phyloP scores from a whole-genome alignment of 2,329 filamentous ascomycete genomes.

The Coniochaeta sp. region DNA sequence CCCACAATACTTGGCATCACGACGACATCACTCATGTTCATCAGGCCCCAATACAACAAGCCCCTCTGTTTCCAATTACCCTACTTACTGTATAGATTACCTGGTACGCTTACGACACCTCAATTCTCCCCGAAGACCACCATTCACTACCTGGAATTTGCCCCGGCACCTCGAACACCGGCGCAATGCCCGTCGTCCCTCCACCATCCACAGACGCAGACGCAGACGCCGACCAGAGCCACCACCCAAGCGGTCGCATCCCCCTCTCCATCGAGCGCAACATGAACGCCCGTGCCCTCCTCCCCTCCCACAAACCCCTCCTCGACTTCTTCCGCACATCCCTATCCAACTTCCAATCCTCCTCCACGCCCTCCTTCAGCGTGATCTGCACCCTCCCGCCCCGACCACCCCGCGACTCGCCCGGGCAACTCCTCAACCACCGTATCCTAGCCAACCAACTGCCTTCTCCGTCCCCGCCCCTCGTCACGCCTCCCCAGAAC shows the following conservation, averaged over 20 bases:
- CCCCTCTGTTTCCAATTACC: no score
- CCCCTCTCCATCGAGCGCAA: conserved; percentile 1
- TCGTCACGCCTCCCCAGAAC: conserved; percentile 11
- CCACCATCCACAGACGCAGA: neutral
- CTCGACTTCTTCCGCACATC: conserved; percentile 35
- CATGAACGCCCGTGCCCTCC: conserved; percentile 2
- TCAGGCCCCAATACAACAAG: neutral
- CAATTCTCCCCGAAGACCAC: no score
- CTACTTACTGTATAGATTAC: no score
- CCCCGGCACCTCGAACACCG: neutral
- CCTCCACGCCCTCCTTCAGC: conserved; percentile 31
- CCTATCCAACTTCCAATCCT: conserved; percentile 36
- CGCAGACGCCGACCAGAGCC: neutral
- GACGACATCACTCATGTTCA: neutral
- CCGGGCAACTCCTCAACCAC: neutral
- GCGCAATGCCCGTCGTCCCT: neutral
- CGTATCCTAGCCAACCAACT: conserved; percentile 1
- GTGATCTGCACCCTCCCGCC: conserved; percentile 35
- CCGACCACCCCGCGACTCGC: conserved; percentile 1
- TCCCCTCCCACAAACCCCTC: conserved; percentile 17
- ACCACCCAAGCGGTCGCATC: neutral
- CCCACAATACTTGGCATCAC: neutral
- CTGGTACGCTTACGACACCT: no score
- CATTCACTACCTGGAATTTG: no score
- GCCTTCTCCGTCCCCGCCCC: conserved; percentile 8